A percentile compares a stretch with the other conserved stretches of the same genome.
phyloP scores from a whole-genome alignment of 139 green algal species.

The Zygnema circumcarinatum region DNA sequence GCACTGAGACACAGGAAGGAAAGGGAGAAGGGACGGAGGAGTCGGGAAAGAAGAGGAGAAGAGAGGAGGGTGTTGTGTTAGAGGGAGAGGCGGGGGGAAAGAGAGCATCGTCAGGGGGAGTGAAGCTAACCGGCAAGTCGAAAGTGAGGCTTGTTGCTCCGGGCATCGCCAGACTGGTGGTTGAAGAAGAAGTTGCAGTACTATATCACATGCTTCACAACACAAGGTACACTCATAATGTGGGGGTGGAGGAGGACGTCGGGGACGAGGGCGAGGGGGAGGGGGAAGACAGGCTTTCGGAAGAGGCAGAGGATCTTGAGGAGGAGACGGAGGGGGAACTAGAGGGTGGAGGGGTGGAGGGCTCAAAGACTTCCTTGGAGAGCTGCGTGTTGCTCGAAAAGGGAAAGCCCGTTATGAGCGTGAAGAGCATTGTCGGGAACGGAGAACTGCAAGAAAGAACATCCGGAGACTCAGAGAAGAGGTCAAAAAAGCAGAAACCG shows the following conservation, averaged over 20 bases:
- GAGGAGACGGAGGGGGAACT: not conserved
- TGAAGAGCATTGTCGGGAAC: not conserved
- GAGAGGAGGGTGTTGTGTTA: not conserved
- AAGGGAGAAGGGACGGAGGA: not conserved
- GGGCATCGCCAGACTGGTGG: conserved; percentile 22
- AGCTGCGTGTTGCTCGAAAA: no score
- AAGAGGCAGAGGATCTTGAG: conserved; percentile 23
- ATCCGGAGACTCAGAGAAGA: not conserved
- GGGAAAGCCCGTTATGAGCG: not conserved
- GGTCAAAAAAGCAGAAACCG: not conserved
- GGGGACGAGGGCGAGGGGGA: conserved; percentile 15
- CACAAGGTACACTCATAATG: conserved; percentile 37
- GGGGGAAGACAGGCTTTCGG: not conserved
- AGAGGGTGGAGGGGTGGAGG: conserved; percentile 1
- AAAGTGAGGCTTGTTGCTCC: conserved; percentile 9
- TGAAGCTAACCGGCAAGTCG: not conserved
- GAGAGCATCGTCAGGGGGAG: not conserved
- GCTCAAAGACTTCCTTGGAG: not conserved
- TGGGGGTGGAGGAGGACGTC: not conserved
- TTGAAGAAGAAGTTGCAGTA: conserved; percentile 45
- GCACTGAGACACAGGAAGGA: not conserved
- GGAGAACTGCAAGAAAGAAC: not conserved
- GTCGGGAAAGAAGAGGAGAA: not conserved
- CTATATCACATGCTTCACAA: conserved; percentile 53
- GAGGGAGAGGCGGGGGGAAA: not conserved